Percentiles rank a stretch among this genome's conserved stretches.
These are phyloP conservation scores for Colletotrichum filicis DNA, from an alignment of 2,329 filamentous ascomycete genomes.

Conservation along the genomic window DNA sequence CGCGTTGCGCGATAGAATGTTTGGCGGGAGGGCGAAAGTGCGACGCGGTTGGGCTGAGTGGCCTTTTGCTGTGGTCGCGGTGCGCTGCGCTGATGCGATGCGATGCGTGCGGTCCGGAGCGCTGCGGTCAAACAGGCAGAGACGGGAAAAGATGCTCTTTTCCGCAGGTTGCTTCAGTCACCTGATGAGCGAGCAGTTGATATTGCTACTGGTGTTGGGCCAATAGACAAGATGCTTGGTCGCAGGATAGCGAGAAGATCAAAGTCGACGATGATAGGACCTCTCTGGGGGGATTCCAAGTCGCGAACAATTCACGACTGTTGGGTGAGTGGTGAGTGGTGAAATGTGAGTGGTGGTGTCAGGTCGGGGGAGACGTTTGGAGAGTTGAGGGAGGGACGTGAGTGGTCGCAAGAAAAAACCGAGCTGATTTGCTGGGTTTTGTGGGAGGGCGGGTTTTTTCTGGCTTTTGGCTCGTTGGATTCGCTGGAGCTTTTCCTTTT, in stretches of 20 bases:
- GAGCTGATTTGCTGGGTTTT: slow-evolving; percentile 37
- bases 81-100: slow-evolving; percentile 11
- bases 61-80: slow-evolving; percentile 39
- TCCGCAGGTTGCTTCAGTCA: slow-evolving; percentile 61
- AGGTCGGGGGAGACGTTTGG: slow-evolving; percentile 37
- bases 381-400: slow-evolving; percentile 41
- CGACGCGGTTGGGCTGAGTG: slow-evolving; percentile 34
- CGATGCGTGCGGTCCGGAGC: slow-evolving; percentile 6
- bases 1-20: slow-evolving; percentile 14
- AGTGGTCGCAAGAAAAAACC: slow-evolving; percentile 39
- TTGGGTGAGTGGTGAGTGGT: slow-evolving; percentile 33
- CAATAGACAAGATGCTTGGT: slow-evolving; percentile 56
- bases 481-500: slow-evolving; percentile 28
- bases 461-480: slow-evolving; percentile 35
- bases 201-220: slow-evolving; percentile 45
- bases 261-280: slow-evolving; percentile 64
- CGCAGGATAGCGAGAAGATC: slow-evolving; percentile 35
- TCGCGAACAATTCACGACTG: slow-evolving; percentile 44
- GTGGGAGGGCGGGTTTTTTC: slow-evolving; percentile 36
- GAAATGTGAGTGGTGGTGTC: slow-evolving; percentile 34
- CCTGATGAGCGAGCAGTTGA: slow-evolving; percentile 53
- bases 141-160: slow-evolving; percentile 38
- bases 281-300: slow-evolving; percentile 43
- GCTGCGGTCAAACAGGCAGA: slow-evolving; percentile 16
- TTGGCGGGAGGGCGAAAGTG: slow-evolving; percentile 26